Base-by-base conservation (phyloP, 257 asterid species). In the Solanum verrucosum region DNA sequence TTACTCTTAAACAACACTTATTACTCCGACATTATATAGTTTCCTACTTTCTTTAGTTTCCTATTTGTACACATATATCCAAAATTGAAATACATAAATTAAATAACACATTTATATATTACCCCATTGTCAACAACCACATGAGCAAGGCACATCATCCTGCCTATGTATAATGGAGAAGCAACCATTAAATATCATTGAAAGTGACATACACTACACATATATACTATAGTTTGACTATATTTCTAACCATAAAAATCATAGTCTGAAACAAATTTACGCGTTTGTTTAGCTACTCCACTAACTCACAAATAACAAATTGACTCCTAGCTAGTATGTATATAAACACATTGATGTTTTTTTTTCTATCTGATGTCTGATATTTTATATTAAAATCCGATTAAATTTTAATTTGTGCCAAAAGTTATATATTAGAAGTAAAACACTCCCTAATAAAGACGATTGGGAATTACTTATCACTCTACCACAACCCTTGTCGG, bases 241-340 rank as follows among this genome's bases (percentile, higher is more conserved):
- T 35, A 74, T 34, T 35, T 20, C 49, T 10, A 18, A 73, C 49
- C 82, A 74, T 74, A 74, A 16, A 59, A 20, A 21, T 74, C 82
- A 74, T 74, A 74, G 20, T 74, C 18, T 35, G 52, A 74, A 74
- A 74, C 82, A 74, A 74, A 74, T 74, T 74, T 74, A 74, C 82
- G 82, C 82, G 52, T 74, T 74, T 35, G 82, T 35, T 74, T 74
- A 44, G 18, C 49, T 21, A 35, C 52, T 74, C 52, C 49, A 74
- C 20, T 35, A 71, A 31, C 40, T 15, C 82, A 73, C 16, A 73
- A 20, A 34, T 73, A 35, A 73, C 16, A 73, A 34, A 34, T 73
- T 73, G 82, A 73, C 82, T 73, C 18, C 46, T 16, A 71, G 5
- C 23, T 59, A 20, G 67, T 59, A 52, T 52, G 3, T 52, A 52